A percentile compares a stretch with the other conserved stretches of the same genome.
phyloP scores from a whole-genome alignment of 371 early-diverging fungal genomes.

The Catenaria anguillulae region DNA sequence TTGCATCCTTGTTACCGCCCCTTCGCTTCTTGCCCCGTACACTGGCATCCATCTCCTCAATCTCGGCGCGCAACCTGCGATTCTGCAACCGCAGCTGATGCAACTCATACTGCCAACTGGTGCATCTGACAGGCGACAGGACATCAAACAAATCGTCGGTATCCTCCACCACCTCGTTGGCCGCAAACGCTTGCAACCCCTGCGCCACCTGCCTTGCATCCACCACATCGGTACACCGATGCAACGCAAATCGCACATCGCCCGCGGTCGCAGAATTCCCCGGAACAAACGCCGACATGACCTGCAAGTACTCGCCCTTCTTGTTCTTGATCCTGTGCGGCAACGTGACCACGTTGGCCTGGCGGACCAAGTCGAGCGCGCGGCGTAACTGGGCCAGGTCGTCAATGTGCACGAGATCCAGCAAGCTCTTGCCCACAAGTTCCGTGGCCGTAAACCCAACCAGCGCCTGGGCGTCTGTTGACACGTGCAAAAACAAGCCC shows the following conservation, averaged over 20 bases:
- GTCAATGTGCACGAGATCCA: constrained; percentile 36
- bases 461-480: constrained; percentile 23
- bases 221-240: constrained; percentile 25
- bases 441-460: constrained; percentile 30
- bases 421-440: constrained; percentile 33
- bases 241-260: constrained; percentile 25
- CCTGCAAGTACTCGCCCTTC: constrained; percentile 25
- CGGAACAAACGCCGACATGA: constrained; percentile 30
- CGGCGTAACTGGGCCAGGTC: constrained; percentile 32
- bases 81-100: constrained; percentile 31
- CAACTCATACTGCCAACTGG: constrained; percentile 35
- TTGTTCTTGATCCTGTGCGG: constrained; percentile 25
- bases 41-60: constrained; percentile 19
- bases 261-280: constrained; percentile 22
- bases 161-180: neutral
- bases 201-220: neutral
- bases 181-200: neutral
- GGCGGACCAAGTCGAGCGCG: constrained; percentile 29
- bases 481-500: constrained; percentile 38
- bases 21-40: no score
- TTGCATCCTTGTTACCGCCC: no score
- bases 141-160: constrained; percentile 29
- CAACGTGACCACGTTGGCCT: constrained; percentile 27
- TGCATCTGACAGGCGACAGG: constrained; percentile 23
- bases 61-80: constrained; percentile 22